These are phyloP conservation scores for Pelargonium australe DNA, from an alignment of 441 rosid species.

Conservation along the genomic window DNA sequence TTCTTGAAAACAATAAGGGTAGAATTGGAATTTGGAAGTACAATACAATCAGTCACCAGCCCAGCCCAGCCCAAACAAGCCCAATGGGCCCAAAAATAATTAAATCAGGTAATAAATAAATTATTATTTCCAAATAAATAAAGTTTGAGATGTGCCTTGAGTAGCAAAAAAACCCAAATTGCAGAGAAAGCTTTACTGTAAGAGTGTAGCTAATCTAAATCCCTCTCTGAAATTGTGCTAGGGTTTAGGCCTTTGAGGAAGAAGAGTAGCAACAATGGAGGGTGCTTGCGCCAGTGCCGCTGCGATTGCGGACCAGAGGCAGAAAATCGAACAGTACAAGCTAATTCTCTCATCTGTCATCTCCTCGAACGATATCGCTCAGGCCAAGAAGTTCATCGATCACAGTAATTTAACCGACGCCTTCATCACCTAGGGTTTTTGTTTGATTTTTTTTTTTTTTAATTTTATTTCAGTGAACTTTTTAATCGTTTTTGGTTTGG, in stretches of 20 bases:
- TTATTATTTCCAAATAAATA: too few species aligned
- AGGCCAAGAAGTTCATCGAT: slow-evolving; percentile 77
- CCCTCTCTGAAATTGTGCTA: neutral
- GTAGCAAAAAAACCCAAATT: neutral
- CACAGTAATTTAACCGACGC: slow-evolving; percentile 43
- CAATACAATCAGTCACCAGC: too few species aligned
- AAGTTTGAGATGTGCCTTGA: neutral
- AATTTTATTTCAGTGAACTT: neutral
- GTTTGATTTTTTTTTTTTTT: neutral
- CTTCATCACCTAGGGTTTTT: neutral
- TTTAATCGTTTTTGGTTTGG: neutral
- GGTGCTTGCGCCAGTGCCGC: slow-evolving; percentile 72
- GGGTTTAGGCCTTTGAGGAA: slow-evolving; percentile 15
- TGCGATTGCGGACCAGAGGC: slow-evolving; percentile 84
- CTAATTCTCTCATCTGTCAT: slow-evolving; percentile 73
- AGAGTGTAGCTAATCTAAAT: neutral
- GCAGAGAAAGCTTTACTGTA: neutral
- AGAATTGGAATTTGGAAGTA: too few species aligned
- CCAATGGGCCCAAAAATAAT: neutral
- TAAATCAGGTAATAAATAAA: neutral
- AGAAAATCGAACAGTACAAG: slow-evolving; percentile 96
- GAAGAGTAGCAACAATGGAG: slow-evolving; percentile 43
- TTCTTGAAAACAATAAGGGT: too few species aligned
- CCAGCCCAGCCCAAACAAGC: neutral
- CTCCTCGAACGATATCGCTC: slow-evolving; percentile 69